A percentile compares a stretch with the other conserved stretches of the same genome.
Conservation (phyloP, 2,329 filamentous ascomycete species). For the Colletotrichum zoysiae region DNA sequence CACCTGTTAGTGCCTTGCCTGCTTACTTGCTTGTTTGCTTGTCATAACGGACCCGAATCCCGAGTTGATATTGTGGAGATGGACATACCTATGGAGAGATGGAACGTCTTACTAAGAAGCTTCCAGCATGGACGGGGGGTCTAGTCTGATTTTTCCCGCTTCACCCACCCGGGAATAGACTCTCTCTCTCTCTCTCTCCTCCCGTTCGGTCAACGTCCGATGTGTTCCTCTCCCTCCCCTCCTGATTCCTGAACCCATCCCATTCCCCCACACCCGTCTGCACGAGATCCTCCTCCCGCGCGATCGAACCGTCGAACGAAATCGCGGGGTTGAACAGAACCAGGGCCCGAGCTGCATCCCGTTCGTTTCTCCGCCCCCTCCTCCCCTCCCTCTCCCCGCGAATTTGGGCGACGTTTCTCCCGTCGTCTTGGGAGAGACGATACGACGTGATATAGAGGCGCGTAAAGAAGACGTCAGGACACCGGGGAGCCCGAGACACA, state of each 20-base stretch:
- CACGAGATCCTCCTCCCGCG: conserved; percentile 29
- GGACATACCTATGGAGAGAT: no score
- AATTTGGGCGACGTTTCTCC: background rate
- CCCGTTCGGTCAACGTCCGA: conserved; percentile 39
- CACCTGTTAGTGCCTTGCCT: background rate
- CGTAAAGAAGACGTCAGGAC: background rate
- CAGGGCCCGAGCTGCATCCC: conserved; percentile 11
- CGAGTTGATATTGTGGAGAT: conserved; percentile 18
- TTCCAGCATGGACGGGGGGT: background rate
- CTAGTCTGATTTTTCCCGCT: background rate
- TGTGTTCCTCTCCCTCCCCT: background rate
- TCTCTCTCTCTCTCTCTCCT: background rate
- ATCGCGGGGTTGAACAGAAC: conserved; percentile 36
- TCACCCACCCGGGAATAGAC: no score
- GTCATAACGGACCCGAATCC: conserved; percentile 21
- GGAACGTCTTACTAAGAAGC: conserved; percentile 26
- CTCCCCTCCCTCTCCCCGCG: background rate
- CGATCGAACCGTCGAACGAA: conserved; percentile 34
- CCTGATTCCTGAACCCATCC: background rate
- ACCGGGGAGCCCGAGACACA: background rate
- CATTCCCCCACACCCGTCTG: conserved; percentile 9
- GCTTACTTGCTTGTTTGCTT: background rate
- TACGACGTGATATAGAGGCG: background rate
- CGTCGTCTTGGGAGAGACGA: background rate
- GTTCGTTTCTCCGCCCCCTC: background rate